These are phyloP conservation scores for Aspergillus texensis DNA, from an alignment of 2,329 filamentous ascomycete genomes.

Conservation along the genomic window DNA sequence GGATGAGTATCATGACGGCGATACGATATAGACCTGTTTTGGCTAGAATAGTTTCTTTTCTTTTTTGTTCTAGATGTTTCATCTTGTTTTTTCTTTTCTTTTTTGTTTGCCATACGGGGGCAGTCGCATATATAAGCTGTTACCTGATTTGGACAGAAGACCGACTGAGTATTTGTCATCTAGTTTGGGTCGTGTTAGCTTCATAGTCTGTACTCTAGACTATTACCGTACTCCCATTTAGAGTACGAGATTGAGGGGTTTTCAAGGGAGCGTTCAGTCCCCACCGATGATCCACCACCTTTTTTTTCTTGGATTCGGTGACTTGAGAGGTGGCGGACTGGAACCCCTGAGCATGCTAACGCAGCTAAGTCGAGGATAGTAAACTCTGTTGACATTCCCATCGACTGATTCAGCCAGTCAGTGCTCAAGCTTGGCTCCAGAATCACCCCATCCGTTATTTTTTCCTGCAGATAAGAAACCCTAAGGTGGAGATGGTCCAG, in stretches of 20 bases:
- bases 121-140: not conserved
- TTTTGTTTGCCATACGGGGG: not conserved
- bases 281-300: slow-evolving; percentile 4
- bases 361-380: slow-evolving; percentile 2
- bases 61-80: not conserved
- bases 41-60: slow-evolving; percentile 4
- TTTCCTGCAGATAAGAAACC: slow-evolving; percentile 3
- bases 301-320: slow-evolving; percentile 4
- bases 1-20: slow-evolving; percentile 37
- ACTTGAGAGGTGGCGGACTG: slow-evolving; percentile 1
- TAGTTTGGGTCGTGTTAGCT: not conserved
- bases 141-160: not conserved
- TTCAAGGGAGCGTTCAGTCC: not conserved
- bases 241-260: slow-evolving; percentile 6
- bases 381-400: not conserved
- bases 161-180: not conserved
- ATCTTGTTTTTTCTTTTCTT: not conserved
- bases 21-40: slow-evolving; percentile 17
- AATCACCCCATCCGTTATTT: slow-evolving; percentile 3
- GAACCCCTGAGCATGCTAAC: slow-evolving; percentile 4
- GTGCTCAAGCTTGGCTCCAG: not conserved
- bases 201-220: not conserved
- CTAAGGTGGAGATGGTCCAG: not conserved
- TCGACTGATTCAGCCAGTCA: slow-evolving; percentile 1
- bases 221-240: not conserved